These are phyloP conservation scores for Trichophyton verrucosum DNA, from an alignment of 2,329 filamentous ascomycete genomes.

Conservation along the genomic window DNA sequence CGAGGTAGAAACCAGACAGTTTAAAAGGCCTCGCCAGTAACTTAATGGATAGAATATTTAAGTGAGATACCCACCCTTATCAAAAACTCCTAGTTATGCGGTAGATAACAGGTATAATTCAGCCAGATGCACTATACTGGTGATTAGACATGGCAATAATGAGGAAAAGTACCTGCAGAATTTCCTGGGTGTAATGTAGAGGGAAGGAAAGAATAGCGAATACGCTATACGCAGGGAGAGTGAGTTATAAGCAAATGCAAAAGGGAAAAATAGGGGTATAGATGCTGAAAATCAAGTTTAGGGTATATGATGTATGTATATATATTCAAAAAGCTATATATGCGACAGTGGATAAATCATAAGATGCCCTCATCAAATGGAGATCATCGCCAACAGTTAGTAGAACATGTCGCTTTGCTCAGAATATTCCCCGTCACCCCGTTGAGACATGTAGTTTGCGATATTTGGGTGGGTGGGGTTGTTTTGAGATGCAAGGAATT, in stretches of 20 bases:
- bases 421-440: background rate
- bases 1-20: background rate
- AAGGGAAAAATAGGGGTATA: no score
- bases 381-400: background rate
- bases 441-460: background rate
- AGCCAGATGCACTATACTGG: background rate
- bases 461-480: background rate
- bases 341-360: no score
- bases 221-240: no score
- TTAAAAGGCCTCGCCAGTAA: background rate
- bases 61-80: background rate
- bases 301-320: background rate
- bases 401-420: background rate
- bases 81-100: background rate
- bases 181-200: background rate
- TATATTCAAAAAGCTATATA: background rate
- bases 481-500: background rate
- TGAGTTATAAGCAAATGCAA: no score
- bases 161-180: background rate
- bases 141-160: background rate
- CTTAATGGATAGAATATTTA: background rate
- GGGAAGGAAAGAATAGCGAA: background rate
- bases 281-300: no score
- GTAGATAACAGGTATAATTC: background rate
- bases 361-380: no score